Percentiles rank a stretch among this genome's conserved stretches.
Conservation (phyloP, 257 asterid species). For the Solanum pimpinellifolium region DNA sequence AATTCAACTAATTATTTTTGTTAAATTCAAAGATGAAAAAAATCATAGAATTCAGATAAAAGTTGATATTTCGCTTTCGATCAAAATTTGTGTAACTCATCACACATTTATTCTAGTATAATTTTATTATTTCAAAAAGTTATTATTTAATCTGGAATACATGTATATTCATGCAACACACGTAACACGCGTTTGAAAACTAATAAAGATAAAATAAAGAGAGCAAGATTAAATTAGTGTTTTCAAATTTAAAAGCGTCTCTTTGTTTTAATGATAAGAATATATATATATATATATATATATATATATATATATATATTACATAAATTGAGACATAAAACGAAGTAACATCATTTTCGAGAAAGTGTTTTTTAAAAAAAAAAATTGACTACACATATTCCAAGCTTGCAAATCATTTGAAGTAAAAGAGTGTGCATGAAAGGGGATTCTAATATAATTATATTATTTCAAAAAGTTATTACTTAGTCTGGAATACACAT, state of each 20-base stretch:
- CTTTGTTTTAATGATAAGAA: neutral
- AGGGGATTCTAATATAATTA: neutral
- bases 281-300: no score
- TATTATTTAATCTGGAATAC: no score
- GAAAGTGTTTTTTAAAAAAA: no score
- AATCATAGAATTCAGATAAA: neutral
- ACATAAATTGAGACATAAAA: neutral
- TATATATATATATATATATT: no score
- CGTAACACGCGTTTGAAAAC: neutral
- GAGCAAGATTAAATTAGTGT: no score
- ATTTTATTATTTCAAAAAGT: no score
- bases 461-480: no score
- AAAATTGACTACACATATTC: neutral
- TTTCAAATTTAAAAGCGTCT: neutral
- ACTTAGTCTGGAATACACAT: no score
- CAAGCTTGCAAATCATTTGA: constrained; percentile 1
- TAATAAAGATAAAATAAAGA: no score
- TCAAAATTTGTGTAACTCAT: neutral
- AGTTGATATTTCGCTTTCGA: neutral
- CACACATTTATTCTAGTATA: neutral
- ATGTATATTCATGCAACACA: neutral
- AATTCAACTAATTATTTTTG: neutral
- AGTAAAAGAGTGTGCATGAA: constrained; percentile 2
- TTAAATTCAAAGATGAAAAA: neutral
- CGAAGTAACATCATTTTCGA: neutral